phyloP scores from a whole-genome alignment of 176 grass and related monocot genomes.

The Hsuehochloa calcarea region DNA sequence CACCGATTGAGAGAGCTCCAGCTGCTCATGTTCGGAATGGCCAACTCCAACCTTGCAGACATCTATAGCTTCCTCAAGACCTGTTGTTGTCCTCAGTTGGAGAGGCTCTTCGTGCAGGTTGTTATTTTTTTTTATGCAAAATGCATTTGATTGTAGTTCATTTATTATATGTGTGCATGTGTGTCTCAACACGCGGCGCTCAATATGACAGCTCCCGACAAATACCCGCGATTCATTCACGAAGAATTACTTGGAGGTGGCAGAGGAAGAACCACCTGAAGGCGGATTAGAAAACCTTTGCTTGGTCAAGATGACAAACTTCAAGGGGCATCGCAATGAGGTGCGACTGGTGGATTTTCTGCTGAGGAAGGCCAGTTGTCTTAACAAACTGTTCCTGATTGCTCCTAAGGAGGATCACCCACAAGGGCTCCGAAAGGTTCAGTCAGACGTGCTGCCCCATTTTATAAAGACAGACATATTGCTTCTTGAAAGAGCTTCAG shows the following conservation, averaged over 20 bases:
- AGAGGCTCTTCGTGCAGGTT: conserved; percentile 88
- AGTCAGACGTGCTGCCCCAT: conserved; percentile 35
- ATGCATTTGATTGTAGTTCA: background rate
- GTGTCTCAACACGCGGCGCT: conserved; percentile 24
- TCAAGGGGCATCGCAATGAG: conserved; percentile 86
- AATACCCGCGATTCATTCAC: conserved; percentile 62
- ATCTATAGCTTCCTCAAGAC: conserved; percentile 76
- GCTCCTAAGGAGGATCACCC: conserved; percentile 56
- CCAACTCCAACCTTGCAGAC: conserved; percentile 76
- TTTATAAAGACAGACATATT: conserved; percentile 39
- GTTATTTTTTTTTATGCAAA: background rate
- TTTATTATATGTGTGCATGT: background rate
- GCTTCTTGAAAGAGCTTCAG: conserved; percentile 52
- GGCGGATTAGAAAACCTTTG: conserved; percentile 69
- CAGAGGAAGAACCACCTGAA: conserved; percentile 64
- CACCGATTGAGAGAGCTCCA: conserved; percentile 65
- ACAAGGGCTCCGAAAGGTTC: conserved; percentile 44
- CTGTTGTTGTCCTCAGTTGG: conserved; percentile 54
- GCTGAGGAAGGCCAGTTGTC: conserved; percentile 51
- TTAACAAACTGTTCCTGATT: conserved; percentile 56
- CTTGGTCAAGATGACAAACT: conserved; percentile 75
- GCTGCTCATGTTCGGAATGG: conserved; percentile 78
- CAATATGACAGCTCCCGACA: conserved; percentile 65
- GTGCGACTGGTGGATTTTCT: conserved; percentile 62
- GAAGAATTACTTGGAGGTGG: conserved; percentile 60